Conservation (phyloP, 2,329 filamentous ascomycete genomes). For the Claviceps pusilla region DNA sequence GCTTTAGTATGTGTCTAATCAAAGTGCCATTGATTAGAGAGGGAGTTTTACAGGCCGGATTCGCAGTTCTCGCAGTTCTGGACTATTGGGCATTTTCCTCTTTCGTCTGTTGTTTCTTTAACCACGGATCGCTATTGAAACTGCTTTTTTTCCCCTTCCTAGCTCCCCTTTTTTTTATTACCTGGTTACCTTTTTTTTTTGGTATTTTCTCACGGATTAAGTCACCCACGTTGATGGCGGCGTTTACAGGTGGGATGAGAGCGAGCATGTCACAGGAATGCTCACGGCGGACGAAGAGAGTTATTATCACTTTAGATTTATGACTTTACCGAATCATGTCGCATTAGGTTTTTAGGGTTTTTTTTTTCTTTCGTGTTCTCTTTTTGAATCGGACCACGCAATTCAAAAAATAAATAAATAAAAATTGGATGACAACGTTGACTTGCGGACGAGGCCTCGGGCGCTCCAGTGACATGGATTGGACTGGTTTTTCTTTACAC, state of each 20-base stretch:
- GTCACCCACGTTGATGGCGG: background rate
- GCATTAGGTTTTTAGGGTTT: background rate
- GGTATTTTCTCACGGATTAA: background rate
- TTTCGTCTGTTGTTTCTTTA: background rate
- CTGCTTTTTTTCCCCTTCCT: background rate
- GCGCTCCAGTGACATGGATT: background rate
- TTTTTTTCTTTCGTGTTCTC: background rate
- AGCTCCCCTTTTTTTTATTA: background rate
- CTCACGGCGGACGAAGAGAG: background rate
- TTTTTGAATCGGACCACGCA: background rate
- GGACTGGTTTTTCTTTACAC: no score
- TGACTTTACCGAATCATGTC: conserved; percentile 3
- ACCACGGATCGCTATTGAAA: background rate
- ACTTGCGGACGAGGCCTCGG: background rate
- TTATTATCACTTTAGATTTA: conserved; percentile 4
- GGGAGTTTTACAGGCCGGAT: background rate
- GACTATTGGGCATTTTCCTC: background rate
- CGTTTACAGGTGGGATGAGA: conserved; percentile 2
- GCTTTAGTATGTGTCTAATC: background rate
- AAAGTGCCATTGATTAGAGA: background rate
- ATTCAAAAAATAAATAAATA: background rate
- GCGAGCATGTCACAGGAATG: conserved; percentile 1
- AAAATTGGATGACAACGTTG: background rate
- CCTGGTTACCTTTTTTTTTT: background rate
- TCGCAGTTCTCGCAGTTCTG: background rate